Conservation (phyloP, 768 basidiomycete species). For the Sarcomyxa edulis region DNA sequence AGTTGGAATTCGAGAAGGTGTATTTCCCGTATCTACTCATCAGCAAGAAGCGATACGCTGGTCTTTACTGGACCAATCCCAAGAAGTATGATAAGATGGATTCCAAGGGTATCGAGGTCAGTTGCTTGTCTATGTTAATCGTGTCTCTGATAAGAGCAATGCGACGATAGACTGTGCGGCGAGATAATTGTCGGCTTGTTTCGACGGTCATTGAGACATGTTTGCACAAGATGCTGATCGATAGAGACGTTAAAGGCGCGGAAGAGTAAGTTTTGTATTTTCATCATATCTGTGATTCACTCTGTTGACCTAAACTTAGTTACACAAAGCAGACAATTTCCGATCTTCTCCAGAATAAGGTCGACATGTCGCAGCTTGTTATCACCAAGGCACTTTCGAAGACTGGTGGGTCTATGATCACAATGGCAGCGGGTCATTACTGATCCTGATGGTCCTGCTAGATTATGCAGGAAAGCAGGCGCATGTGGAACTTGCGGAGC, state of each 20-base stretch:
- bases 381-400: conserved; percentile 97
- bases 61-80: conserved; percentile 92
- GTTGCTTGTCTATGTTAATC: conserved; percentile 12
- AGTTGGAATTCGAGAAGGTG: conserved; percentile 98
- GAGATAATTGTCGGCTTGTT: conserved; percentile 98
- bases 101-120: conserved; percentile 96
- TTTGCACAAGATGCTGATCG: conserved; percentile 95
- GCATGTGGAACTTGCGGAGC: conserved; percentile 90
- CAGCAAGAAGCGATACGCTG: conserved; percentile 98
- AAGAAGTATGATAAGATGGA: conserved; percentile 99
- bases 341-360: conserved; percentile 90
- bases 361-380: conserved; percentile 98
- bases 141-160: conserved; percentile 4
- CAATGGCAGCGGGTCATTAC: not conserved
- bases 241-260: conserved; percentile 89
- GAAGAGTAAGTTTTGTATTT: conserved; percentile 64
- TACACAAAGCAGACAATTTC: conserved; percentile 93
- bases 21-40: conserved; percentile 98
- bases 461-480: conserved; percentile 96
- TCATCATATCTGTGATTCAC: not conserved
- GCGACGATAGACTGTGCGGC: conserved; percentile 90
- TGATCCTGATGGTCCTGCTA: conserved; percentile 21
- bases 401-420: conserved; percentile 42
- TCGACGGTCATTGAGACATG: conserved; percentile 98
- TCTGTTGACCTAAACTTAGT: conserved; percentile 31